Base-by-base conservation (phyloP, 2,329 filamentous ascomycete genomes). In the Penicillium nordicum region DNA sequence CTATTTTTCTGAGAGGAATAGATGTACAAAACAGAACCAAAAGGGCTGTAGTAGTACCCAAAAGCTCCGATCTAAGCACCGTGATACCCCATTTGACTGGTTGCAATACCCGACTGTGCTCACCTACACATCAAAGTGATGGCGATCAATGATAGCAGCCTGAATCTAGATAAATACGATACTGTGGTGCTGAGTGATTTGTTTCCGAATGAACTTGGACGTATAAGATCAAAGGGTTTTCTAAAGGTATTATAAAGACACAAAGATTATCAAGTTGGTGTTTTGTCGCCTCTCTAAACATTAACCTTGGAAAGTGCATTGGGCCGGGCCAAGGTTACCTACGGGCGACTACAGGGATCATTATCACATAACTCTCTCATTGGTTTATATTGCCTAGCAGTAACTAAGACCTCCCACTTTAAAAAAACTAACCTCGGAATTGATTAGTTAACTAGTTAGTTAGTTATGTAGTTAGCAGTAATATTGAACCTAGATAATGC, bases 161-260 rank as follows among this genome's bases (percentile, higher is more conserved):
- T 21, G 37, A 18, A 18, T 37, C 29, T 67, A 11, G 50, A 56
- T 9, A 51, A 56, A 25, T 68, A 65, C 38, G 64, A 68, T 40
- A 25, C 9, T 7, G 16, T 56, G 32, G 49, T 54, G 7, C n/a
- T 57, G 16, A 9, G 10, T 12, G 4, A 21, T 43, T 40, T 55
- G 42, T 23, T 48, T 12, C 10, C 16, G 11, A 37, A 27, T 6
- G 10, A 7, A 12, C 3, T 9, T 9, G 14, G n/a, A 21, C 4
- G 30, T 3, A 44, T 14, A 18, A 2, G 3, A 25, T 9, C 21
- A 25, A 16, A 45, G n/a, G n/a, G 9, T 7, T 1, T 9, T 14
- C 5, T 3, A 1, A 32, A 32, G 5, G 30, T 12, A 32, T 32
- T 32, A 32, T 6, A 14, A 32, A 14, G 11, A 32, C 10, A 4